Conservation (phyloP, 2,329 filamentous ascomycete genomes). For the Rhytidhysteron rufulum region DNA sequence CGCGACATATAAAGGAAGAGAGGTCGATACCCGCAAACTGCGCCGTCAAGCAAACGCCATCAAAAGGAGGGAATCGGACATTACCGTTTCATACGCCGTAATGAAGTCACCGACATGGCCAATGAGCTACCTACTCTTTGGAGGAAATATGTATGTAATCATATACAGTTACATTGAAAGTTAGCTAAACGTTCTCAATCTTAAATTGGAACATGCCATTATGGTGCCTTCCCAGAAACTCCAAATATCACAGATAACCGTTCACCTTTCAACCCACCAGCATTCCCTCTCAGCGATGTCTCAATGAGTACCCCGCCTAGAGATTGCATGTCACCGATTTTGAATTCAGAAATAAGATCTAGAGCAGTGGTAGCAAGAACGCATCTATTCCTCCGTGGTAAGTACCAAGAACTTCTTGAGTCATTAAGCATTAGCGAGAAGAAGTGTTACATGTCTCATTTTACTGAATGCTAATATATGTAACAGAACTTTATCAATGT, state of each 20-base stretch:
- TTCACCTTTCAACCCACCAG: slow-evolving; percentile 10
- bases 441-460: slow-evolving; percentile 10
- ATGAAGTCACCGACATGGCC: too few relatives aligned
- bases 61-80: slow-evolving; percentile 6
- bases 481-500: slow-evolving; percentile 9
- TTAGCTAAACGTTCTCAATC: too few relatives aligned
- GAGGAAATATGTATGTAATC: too few relatives aligned
- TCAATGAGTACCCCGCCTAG: slow-evolving; percentile 14
- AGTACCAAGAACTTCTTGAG: slow-evolving; percentile 19
- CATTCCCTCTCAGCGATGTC: slow-evolving; percentile 18
- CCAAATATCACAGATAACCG: slow-evolving; percentile 8
- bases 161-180: too few relatives aligned
- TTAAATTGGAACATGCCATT: slow-evolving; percentile 26
- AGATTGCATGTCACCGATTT: slow-evolving; percentile 19
- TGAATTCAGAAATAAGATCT: slow-evolving; percentile 8
- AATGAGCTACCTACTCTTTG: too few relatives aligned
- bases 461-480: background rate
- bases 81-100: too few relatives aligned
- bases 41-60: slow-evolving; percentile 18
- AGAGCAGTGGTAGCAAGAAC: slow-evolving; percentile 20
- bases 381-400: slow-evolving; percentile 21
- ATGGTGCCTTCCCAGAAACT: slow-evolving; percentile 9
- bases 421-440: slow-evolving; percentile 19
- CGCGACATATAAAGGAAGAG: slow-evolving; percentile 19
- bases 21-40: slow-evolving; percentile 22